Conservation (phyloP, 257 asterid species). For the Primulina huaijiensis region DNA sequence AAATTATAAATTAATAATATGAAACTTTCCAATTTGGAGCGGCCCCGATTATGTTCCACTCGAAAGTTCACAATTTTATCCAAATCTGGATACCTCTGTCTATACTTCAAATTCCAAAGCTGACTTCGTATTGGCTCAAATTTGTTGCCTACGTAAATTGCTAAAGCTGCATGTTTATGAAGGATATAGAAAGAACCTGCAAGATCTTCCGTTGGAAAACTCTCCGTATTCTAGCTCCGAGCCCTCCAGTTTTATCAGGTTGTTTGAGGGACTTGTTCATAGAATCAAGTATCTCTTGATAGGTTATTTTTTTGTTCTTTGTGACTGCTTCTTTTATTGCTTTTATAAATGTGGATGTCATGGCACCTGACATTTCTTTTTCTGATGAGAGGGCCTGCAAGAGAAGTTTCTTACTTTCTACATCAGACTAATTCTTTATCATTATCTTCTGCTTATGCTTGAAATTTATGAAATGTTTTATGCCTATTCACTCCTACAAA, state of each 20-base stretch:
- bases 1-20: too few relatives aligned
- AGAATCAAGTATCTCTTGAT: slow-evolving; percentile 38
- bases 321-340: slow-evolving; percentile 38
- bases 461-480: background rate
- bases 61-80: too few relatives aligned
- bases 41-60: too few relatives aligned
- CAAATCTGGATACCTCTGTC: too few relatives aligned
- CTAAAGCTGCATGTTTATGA: slow-evolving; percentile 4
- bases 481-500: background rate
- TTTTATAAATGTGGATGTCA: slow-evolving; percentile 56
- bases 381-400: slow-evolving; percentile 49
- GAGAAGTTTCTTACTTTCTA: slow-evolving; percentile 1
- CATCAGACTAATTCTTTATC: background rate
- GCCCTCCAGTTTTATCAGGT: slow-evolving; percentile 34
- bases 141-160: background rate
- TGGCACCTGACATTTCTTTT: slow-evolving; percentile 52
- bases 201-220: slow-evolving; percentile 46
- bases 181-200: slow-evolving; percentile 44
- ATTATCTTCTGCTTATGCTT: slow-evolving; percentile 5
- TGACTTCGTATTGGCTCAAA: too few relatives aligned
- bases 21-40: too few relatives aligned
- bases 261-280: slow-evolving; percentile 41
- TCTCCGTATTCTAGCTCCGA: slow-evolving; percentile 35
- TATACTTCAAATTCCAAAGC: too few relatives aligned
- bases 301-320: slow-evolving; percentile 37